These are phyloP conservation scores for Vigna reflexopilosa DNA, from an alignment of 306 rosid species.

Conservation along the genomic window DNA sequence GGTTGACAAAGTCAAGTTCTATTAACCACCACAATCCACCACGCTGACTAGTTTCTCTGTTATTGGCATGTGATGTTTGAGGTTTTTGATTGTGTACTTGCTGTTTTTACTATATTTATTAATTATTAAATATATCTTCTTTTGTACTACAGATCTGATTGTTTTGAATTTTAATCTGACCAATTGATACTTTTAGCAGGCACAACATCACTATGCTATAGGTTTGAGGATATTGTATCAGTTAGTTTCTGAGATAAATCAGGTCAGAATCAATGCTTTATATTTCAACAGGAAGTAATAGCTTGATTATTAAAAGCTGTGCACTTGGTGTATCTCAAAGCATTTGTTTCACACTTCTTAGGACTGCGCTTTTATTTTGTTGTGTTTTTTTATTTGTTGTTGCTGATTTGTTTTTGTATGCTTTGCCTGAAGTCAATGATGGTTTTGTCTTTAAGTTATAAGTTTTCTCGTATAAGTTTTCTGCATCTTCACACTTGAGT, in stretches of 20 bases:
- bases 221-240: slow-evolving; percentile 62
- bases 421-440: neutral
- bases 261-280: slow-evolving; percentile 47
- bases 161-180: slow-evolving; percentile 38
- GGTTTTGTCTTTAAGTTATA: neutral
- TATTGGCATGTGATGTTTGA: neutral
- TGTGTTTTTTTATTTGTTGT: neutral
- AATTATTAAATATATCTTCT: neutral
- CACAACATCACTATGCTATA: slow-evolving; percentile 56
- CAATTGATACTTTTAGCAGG: slow-evolving; percentile 44
- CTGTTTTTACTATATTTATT: neutral
- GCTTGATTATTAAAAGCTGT: slow-evolving; percentile 21
- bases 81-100: too few relatives aligned
- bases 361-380: neutral
- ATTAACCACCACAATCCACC: neutral
- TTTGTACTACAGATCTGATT: slow-evolving; percentile 26
- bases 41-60: neutral
- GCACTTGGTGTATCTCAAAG: neutral
- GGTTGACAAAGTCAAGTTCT: neutral
- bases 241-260: slow-evolving; percentile 62
- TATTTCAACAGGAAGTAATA: slow-evolving; percentile 6
- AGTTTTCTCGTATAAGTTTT: neutral
- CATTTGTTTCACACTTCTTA: neutral
- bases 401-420: neutral
- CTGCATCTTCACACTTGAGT: neutral